A percentile compares a stretch with the other conserved stretches of the same genome.
phyloP scores from a whole-genome alignment of 2,329 filamentous ascomycete genomes.

The Fusarium sp. region DNA sequence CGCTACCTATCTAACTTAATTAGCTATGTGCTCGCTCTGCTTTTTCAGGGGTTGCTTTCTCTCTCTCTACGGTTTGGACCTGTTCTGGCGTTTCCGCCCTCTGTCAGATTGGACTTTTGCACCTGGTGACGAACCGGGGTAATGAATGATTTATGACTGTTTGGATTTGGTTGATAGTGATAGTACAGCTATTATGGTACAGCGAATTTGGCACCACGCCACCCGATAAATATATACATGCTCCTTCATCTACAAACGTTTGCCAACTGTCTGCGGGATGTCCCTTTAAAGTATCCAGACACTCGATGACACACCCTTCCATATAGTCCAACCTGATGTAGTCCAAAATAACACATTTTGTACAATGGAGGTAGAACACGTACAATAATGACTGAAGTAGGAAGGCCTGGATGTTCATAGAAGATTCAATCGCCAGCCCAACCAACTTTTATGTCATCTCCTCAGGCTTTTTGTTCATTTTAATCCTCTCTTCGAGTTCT shows the following conservation, averaged over 20 bases:
- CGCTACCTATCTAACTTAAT: conserved; percentile 30
- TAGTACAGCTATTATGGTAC: conserved; percentile 46
- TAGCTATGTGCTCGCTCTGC: conserved; percentile 2
- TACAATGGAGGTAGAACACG: neutral
- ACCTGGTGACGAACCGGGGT: conserved; percentile 9
- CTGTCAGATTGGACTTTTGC: conserved; percentile 26
- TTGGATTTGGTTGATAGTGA: conserved; percentile 44
- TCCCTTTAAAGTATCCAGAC: neutral
- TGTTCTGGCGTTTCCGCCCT: conserved; percentile 3
- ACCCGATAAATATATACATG: conserved; percentile 32
- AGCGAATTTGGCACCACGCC: conserved; percentile 43
- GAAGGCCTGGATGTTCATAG: neutral
- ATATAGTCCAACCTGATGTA: neutral
- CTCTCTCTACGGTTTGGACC: conserved; percentile 4
- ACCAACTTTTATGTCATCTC: neutral
- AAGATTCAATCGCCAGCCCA: neutral
- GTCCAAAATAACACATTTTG: conserved; percentile 14
- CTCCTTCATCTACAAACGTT: conserved; percentile 26
- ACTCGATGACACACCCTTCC: neutral
- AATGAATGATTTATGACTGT: conserved; percentile 31
- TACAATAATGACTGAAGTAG: neutral
- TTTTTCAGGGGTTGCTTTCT: neutral
- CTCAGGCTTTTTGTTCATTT: neutral
- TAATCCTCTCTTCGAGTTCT: neutral
- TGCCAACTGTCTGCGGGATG: conserved; percentile 10